Evolutionary conservation across 768 basidiomycete species (phyloP).

Genomic region (Collybia sp.): DNA sequence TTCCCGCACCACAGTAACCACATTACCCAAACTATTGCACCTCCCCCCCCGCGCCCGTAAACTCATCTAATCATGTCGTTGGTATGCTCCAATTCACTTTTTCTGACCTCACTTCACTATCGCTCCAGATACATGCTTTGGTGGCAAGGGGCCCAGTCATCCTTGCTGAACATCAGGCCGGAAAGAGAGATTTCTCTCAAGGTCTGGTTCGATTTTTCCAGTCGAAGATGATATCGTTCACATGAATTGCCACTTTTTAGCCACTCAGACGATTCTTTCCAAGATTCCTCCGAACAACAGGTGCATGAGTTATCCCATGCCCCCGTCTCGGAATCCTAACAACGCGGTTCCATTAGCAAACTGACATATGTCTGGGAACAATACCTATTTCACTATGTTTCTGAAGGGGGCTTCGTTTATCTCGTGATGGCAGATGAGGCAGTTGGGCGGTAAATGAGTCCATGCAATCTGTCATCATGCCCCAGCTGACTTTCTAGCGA

Average conservation of each 20-base stretch:
- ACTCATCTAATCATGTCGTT: slow-evolving; percentile 21
- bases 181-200: slow-evolving; percentile 84
- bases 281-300: slow-evolving; percentile 93
- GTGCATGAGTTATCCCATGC: slow-evolving; percentile 33
- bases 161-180: slow-evolving; percentile 83
- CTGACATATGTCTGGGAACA: slow-evolving; percentile 89
- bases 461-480: not conserved
- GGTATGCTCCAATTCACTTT: slow-evolving; percentile 11
- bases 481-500: slow-evolving; percentile 2
- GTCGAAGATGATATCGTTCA: not conserved
- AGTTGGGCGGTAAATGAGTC: slow-evolving; percentile 66
- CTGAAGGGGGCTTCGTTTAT: slow-evolving; percentile 82
- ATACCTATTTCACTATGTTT: slow-evolving; percentile 92
- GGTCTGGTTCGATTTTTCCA: slow-evolving; percentile 35
- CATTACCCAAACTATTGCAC: too few relatives aligned
- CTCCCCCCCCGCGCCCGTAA: too few relatives aligned
- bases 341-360: slow-evolving; percentile 44
- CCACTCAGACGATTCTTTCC: slow-evolving; percentile 83
- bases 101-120: not conserved
- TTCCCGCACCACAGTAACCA: too few relatives aligned
- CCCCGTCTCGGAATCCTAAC: not conserved
- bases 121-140: slow-evolving; percentile 70
- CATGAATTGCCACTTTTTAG: slow-evolving; percentile 27
- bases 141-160: slow-evolving; percentile 76
- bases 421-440: slow-evolving; percentile 95